A percentile compares a stretch with the other conserved stretches of the same genome.
Conservation (phyloP, 2,329 filamentous ascomycete species). For the Karstenula rhodostoma region DNA sequence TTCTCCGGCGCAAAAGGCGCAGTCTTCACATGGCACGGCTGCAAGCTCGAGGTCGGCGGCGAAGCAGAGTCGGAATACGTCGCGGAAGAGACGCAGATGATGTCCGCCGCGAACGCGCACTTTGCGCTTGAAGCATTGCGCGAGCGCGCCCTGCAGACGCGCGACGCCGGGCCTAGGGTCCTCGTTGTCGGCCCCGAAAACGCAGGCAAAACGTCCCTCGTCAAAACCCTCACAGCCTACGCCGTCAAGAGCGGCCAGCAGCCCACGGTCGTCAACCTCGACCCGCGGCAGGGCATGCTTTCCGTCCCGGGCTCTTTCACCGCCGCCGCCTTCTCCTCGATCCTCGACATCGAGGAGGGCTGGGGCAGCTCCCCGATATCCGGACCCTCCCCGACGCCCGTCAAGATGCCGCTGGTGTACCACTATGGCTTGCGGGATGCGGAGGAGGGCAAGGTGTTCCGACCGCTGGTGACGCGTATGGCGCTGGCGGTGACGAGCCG, state of each 20-base stretch:
- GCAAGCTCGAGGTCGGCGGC: constrained; percentile 79
- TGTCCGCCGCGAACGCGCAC: constrained; percentile 84
- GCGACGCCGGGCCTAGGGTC: constrained; percentile 75
- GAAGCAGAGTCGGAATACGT: constrained; percentile 73
- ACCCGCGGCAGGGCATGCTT: constrained; percentile 73
- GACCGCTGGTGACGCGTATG: constrained; percentile 75
- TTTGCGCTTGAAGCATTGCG: constrained; percentile 82
- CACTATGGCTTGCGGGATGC: constrained; percentile 80
- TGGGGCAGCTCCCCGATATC: constrained; percentile 93
- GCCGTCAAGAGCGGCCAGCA: constrained; percentile 77
- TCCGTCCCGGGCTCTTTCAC: constrained; percentile 76
- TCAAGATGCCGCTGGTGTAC: constrained; percentile 91
- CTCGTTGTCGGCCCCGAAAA: constrained; percentile 81
- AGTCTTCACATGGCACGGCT: constrained; percentile 92
- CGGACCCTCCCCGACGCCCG: constrained; percentile 84
- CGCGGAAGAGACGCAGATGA: constrained; percentile 82
- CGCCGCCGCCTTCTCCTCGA: constrained; percentile 83
- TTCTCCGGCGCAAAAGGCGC: constrained; percentile 86
- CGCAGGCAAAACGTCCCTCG: constrained; percentile 83
- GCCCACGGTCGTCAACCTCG: constrained; percentile 83
- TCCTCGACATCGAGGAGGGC: constrained; percentile 87
- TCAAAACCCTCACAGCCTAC: constrained; percentile 80
- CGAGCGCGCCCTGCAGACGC: constrained; percentile 60
- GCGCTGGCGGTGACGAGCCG: constrained; percentile 80
- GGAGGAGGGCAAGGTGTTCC: constrained; percentile 75